A percentile compares a stretch with the other conserved stretches of the same genome.
phyloP scores from a whole-genome alignment of 1,284 basidiomycete genomes.

The Apiotrichum montevideense region DNA sequence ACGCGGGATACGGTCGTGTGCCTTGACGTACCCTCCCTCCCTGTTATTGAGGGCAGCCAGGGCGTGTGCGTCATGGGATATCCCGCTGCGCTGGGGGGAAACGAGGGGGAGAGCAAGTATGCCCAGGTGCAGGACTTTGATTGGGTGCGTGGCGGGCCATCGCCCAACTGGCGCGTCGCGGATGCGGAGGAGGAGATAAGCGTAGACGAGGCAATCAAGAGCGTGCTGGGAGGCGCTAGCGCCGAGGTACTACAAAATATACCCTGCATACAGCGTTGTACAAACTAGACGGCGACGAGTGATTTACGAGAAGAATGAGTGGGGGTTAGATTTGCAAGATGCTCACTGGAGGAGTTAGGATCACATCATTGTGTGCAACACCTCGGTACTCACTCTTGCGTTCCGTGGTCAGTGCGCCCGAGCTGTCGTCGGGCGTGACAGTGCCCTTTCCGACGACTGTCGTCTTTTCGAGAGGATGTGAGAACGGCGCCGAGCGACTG shows the following conservation, averaged over 20 bases:
- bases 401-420: slow-evolving; percentile 1
- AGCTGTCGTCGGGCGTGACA: slow-evolving; percentile 11
- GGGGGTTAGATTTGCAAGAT: slow-evolving; percentile 10
- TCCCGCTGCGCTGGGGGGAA: slow-evolving; percentile 39
- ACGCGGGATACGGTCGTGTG: slow-evolving; percentile 59
- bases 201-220: not conserved
- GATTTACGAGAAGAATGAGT: not conserved
- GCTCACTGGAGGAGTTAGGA: slow-evolving; percentile 12
- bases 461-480: not conserved
- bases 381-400: slow-evolving; percentile 2
- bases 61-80: slow-evolving; percentile 58
- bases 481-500: slow-evolving; percentile 20
- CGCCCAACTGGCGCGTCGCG: slow-evolving; percentile 62
- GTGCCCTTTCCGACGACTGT: slow-evolving; percentile 9
- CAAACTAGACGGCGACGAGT: not conserved
- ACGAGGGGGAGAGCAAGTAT: slow-evolving; percentile 34
- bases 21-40: slow-evolving; percentile 60
- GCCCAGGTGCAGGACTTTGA: slow-evolving; percentile 68
- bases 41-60: slow-evolving; percentile 67
- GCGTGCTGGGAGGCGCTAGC: not conserved
- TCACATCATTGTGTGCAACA: slow-evolving; percentile 15
- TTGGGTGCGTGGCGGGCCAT: slow-evolving; percentile 63
- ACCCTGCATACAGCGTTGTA: slow-evolving; percentile 8
- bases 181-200: not conserved
- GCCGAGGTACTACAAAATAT: not conserved